These are phyloP conservation scores for Teratosphaeria destructans DNA, from an alignment of 2,329 filamentous ascomycete species.

Conservation along the genomic window DNA sequence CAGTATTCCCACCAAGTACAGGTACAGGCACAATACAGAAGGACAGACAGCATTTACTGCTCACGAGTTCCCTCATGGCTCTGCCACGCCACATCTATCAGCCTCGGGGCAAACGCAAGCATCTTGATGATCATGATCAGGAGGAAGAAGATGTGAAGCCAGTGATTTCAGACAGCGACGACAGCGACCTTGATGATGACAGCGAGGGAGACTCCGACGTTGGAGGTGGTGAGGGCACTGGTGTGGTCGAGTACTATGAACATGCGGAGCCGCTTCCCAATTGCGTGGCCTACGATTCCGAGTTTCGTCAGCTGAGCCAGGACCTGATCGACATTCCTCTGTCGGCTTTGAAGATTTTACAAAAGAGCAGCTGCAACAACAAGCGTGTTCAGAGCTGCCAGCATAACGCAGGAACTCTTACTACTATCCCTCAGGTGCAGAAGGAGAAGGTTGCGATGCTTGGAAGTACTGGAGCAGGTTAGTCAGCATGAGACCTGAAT, in stretches of 20 bases:
- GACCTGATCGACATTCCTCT: background rate
- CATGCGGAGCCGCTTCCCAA: slow-evolving; percentile 3
- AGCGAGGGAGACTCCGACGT: slow-evolving; percentile 1
- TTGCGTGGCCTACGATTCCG: slow-evolving; percentile 5
- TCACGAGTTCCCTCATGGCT: too few species aligned
- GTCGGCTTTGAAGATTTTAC: background rate
- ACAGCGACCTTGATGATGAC: background rate
- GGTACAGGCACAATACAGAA: too few species aligned
- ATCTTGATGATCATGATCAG: too few species aligned
- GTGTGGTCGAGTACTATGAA: background rate
- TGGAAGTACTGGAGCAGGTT: background rate
- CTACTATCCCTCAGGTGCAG: background rate
- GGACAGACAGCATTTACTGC: too few species aligned
- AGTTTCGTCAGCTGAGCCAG: background rate
- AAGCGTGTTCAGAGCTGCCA: background rate
- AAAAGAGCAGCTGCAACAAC: background rate
- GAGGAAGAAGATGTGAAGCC: background rate
- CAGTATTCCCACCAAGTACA: too few species aligned
- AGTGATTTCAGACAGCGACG: background rate
- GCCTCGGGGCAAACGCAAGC: too few species aligned
- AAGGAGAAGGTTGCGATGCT: background rate
- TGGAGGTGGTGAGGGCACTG: slow-evolving; percentile 1
- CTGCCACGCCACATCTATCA: too few species aligned
- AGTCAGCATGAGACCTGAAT: too few species aligned
- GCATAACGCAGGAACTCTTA: background rate